Evolutionary conservation across 75 land plant genomes (phyloP), one percentile per base, ranked within the genome.

Genomic region (Isoetes taiwanensis): DNA sequence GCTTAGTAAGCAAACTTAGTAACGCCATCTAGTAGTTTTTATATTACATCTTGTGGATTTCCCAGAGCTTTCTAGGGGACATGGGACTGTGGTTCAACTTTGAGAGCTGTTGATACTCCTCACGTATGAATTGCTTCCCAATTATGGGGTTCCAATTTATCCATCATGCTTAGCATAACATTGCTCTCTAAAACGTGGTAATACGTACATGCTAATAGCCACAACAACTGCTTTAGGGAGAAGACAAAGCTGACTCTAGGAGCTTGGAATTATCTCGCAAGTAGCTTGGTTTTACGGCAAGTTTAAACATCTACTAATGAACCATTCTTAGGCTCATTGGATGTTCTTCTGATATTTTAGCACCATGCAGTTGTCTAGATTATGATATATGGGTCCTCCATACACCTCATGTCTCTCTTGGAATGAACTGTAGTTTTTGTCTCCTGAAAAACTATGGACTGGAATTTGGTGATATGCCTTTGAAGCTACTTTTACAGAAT

Each of bases 181-280:
- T 17, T 26, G n/a, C 10, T 8, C 4, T 3, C 30, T 24, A 37
- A 1, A 12, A 21, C 26, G 41, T 38, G 1, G 17, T 28, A 27
- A 14, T 1, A 25, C 28, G 20, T 6, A 38, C 17, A 19, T 3
- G 6, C 37, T 54, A 9, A 17, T 53, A 9, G n/a, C n/a, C n/a
- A n/a, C n/a, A n/a, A n/a, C n/a, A n/a, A n/a, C 2, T 30, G n/a
- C 14, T 63, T 17, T 40, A 66, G 69, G 74, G 74, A 39, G 74
- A 71, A 53, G 74, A 71, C 25, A 71, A 65, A 59, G 74, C 63
- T 26, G 74, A 71, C 59, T 35, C 35, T 1, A 59, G 30, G 57
- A 71, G 74, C 34, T 0, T 71, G 9, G 68, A 64, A 17, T 71
- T 58, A n/a, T 58, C 74, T 58, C 74, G 74, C 43, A 71, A 65